Percentiles rank a stretch among this genome's conserved stretches.
Conservation (phyloP, 495 filamentous ascomycete species). For the Lindgomyces ingoldianus region DNA sequence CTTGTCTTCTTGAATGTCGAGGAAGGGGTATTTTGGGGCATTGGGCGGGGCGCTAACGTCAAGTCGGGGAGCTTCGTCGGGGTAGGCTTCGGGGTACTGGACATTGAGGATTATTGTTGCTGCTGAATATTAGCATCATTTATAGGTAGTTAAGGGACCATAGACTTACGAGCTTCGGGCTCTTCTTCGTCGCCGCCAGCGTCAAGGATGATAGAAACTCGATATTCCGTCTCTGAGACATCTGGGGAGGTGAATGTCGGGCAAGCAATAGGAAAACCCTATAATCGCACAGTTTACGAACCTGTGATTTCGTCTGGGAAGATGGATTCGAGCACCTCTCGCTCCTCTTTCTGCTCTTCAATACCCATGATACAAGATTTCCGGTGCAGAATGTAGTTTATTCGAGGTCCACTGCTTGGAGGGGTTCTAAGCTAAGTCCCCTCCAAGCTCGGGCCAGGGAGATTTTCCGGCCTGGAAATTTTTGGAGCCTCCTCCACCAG, state of each 20-base stretch:
- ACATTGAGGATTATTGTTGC: conserved; percentile 77
- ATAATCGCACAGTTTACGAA: too few relatives aligned
- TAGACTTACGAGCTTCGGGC: conserved; percentile 51
- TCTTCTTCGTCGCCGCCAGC: conserved; percentile 61
- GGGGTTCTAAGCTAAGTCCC: too few relatives aligned
- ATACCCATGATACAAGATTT: conserved; percentile 69
- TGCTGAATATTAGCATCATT: conserved; percentile 42
- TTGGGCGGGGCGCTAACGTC: conserved; percentile 72
- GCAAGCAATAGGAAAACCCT: too few relatives aligned
- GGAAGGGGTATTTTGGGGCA: conserved; percentile 62
- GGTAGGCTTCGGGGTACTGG: conserved; percentile 82
- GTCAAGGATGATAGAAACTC: conserved; percentile 79
- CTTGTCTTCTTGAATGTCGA: conserved; percentile 70
- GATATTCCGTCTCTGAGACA: conserved; percentile 81
- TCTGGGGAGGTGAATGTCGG: conserved; percentile 54
- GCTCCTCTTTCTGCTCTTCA: conserved; percentile 94
- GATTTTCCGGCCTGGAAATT: background rate
- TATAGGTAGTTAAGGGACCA: background rate
- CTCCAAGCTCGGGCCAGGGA: conserved; percentile 12
- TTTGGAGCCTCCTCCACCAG: conserved; percentile 7
- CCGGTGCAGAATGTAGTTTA: too few relatives aligned
- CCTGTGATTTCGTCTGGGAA: conserved; percentile 97
- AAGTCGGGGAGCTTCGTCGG: conserved; percentile 78
- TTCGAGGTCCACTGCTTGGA: too few relatives aligned
- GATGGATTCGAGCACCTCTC: conserved; percentile 95